A percentile compares a stretch with the other conserved stretches of the same genome.
Conservation (phyloP, 1,284 basidiomycete species). For the Cutaneotrichosporon sp. region DNA sequence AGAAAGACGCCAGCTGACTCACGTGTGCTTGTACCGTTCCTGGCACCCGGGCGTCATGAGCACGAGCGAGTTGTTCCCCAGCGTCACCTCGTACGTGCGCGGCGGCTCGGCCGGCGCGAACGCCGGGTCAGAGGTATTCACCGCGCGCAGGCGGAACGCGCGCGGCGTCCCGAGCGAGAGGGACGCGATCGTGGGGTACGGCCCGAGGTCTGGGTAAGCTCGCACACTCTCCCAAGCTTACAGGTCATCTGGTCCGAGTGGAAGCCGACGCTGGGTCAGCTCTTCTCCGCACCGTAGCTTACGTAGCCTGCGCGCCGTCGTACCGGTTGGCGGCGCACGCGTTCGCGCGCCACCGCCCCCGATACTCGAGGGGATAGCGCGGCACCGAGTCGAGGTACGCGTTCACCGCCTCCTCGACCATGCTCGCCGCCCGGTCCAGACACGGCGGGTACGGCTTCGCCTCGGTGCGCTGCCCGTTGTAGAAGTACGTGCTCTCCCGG, state of each 20-base stretch:
- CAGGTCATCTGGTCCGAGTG: slow-evolving; percentile 67
- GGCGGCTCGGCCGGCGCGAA: slow-evolving; percentile 61
- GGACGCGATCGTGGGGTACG: slow-evolving; percentile 89
- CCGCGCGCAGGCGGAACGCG: slow-evolving; percentile 67
- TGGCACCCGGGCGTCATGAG: slow-evolving; percentile 92
- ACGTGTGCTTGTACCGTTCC: slow-evolving; percentile 74
- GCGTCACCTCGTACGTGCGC: slow-evolving; percentile 77
- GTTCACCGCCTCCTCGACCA: slow-evolving; percentile 77
- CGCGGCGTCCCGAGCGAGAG: slow-evolving; percentile 81
- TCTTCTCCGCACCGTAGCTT: slow-evolving; percentile 18
- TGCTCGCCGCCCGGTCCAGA: slow-evolving; percentile 75
- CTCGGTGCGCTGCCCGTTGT: slow-evolving; percentile 30
- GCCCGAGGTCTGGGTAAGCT: slow-evolving; percentile 67
- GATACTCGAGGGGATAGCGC: slow-evolving; percentile 74
- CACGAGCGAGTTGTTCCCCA: slow-evolving; percentile 82
- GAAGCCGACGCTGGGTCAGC: slow-evolving; percentile 66
- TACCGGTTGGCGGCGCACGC: slow-evolving; percentile 92
- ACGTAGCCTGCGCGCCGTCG: slow-evolving; percentile 69
- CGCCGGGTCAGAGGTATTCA: slow-evolving; percentile 33
- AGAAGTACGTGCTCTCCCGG: slow-evolving; percentile 30
- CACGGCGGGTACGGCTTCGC: slow-evolving; percentile 61
- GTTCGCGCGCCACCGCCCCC: slow-evolving; percentile 76
- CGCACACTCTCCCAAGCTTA: slow-evolving; percentile 30
- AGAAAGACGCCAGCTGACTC: slow-evolving; percentile 14
- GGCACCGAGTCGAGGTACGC: slow-evolving; percentile 64